Percentiles rank a stretch among this genome's conserved stretches.
Conservation (phyloP, 2,329 filamentous ascomycete species). For the Monilinia polystroma region DNA sequence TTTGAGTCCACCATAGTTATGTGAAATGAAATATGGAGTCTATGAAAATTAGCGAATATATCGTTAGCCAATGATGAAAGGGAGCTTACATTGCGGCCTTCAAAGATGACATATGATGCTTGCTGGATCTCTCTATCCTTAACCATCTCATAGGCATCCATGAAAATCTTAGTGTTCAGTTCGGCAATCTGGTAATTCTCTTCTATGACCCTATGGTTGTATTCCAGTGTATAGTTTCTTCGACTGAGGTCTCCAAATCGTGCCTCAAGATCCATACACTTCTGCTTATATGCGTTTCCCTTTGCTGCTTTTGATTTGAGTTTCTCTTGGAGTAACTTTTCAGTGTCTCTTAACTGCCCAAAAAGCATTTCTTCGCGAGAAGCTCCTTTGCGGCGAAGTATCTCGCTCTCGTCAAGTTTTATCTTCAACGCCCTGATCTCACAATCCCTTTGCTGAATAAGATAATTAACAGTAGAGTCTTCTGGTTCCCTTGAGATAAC, state of each 20-base stretch:
- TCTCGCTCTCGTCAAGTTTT: background rate
- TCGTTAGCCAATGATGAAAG: background rate
- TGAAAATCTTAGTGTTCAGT: background rate
- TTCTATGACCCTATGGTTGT: too few species aligned
- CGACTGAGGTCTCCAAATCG: background rate
- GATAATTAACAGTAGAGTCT: accelerated
- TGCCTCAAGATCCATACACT: background rate
- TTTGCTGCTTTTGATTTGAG: background rate
- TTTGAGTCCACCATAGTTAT: background rate
- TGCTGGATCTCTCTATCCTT: background rate
- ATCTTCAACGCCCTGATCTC: background rate
- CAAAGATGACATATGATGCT: background rate
- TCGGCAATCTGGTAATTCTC: too few species aligned
- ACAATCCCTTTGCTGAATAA: background rate
- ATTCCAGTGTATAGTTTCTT: background rate
- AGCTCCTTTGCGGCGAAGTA: background rate
- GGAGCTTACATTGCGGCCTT: background rate
- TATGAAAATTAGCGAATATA: background rate
- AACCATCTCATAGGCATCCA: too few species aligned
- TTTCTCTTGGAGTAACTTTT: background rate
- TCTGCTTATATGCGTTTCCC: background rate
- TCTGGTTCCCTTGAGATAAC: background rate
- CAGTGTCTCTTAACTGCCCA: background rate
- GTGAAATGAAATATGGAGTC: background rate
- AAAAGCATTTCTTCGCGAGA: background rate